Conservation (phyloP, 306 rosid species). For the Morella rubra region DNA sequence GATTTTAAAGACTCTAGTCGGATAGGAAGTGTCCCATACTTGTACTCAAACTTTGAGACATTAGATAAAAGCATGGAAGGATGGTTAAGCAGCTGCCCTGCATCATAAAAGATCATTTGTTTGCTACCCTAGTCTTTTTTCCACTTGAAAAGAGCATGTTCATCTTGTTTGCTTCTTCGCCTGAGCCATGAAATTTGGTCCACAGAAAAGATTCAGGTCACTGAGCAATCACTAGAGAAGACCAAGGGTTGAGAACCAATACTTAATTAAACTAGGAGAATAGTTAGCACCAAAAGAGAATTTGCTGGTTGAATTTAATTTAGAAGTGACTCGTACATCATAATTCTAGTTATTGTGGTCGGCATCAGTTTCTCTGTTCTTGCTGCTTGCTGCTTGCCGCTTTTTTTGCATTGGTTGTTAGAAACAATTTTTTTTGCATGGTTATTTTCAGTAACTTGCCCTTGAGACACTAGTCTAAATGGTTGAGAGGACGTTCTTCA, state of each 20-base stretch:
- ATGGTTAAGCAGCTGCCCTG: no score
- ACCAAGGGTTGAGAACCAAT: not conserved
- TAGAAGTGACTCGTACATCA: not conserved
- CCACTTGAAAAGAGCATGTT: no score
- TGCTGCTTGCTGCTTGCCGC: not conserved
- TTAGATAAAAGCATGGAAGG: no score
- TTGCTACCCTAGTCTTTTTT: no score
- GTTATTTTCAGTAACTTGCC: not conserved
- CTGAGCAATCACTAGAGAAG: not conserved
- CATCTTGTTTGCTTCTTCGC: no score
- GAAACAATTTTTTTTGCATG: not conserved
- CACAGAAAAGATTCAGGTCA: not conserved
- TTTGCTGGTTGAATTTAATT: not conserved
- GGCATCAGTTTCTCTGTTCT: not conserved
- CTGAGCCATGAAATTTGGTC: not conserved
- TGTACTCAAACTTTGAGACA: no score
- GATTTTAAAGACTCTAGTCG: no score
- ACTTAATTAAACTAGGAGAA: not conserved
- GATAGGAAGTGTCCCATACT: no score
- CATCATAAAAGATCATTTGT: no score
- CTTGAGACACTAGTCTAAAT: no score
- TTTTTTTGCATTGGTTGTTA: not conserved
- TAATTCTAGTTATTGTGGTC: not conserved
- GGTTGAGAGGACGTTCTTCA: no score
- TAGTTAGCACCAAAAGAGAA: not conserved